phyloP scores from a whole-genome alignment of 73 alveolate species.

The Stentor coeruleus region DNA sequence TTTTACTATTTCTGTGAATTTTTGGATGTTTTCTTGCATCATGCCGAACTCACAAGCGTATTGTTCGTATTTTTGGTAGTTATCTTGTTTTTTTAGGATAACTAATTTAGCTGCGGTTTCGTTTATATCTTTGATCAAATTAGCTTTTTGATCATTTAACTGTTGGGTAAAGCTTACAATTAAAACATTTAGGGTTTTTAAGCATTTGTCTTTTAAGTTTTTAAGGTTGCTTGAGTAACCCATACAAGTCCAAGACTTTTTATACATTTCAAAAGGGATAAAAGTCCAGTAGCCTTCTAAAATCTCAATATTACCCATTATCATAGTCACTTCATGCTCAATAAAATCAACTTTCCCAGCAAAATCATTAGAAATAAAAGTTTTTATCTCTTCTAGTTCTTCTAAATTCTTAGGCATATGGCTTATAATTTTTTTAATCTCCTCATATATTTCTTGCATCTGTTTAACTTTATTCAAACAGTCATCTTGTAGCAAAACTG shows the following conservation, averaged over 20 bases:
- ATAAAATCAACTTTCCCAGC: conserved; percentile 48
- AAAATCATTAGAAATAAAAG: conserved; percentile 50
- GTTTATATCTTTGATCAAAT: conserved; percentile 34
- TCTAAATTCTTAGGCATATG: conserved; percentile 53
- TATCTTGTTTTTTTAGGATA: conserved; percentile 41
- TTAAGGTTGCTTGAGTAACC: conserved; percentile 55
- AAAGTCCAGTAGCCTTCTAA: conserved; percentile 57
- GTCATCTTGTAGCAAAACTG: conserved; percentile 45
- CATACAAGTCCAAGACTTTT: conserved; percentile 59
- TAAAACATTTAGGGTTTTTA: conserved; percentile 40
- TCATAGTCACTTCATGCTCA: conserved; percentile 47
- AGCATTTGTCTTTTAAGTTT: conserved; percentile 52
- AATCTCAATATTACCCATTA: conserved; percentile 55
- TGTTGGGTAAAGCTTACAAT: conserved; percentile 56
- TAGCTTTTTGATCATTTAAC: conserved; percentile 32
- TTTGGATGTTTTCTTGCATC: conserved; percentile 40
- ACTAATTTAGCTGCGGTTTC: conserved; percentile 26
- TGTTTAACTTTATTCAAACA: conserved; percentile 29
- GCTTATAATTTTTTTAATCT: conserved; percentile 29
- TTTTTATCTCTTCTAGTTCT: conserved; percentile 54
- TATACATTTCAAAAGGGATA: conserved; percentile 57
- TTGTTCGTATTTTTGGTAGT: conserved; percentile 32
- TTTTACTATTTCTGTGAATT: conserved; percentile 34
- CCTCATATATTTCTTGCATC: conserved; percentile 40
- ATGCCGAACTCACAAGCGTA: conserved; percentile 34